Percentiles rank a stretch among this genome's conserved stretches.
Evolutionary conservation across 495 filamentous ascomycete genomes (phyloP).

Genomic region (Penicillium desertorum): DNA sequence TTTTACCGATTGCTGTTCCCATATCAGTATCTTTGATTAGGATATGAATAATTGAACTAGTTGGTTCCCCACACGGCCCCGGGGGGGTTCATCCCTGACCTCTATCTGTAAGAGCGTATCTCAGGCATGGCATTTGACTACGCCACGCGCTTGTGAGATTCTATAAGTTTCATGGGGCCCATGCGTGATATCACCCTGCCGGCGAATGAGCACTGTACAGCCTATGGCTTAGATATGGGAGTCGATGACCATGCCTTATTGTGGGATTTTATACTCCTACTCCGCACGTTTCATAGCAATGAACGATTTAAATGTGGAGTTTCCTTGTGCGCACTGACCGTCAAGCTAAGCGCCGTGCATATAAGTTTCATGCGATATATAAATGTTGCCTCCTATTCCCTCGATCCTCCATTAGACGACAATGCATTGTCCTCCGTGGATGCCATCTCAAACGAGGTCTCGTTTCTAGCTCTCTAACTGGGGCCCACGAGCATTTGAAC

Average conservation of each 20-base stretch:
- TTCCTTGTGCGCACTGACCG: not conserved
- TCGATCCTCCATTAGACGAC: not conserved
- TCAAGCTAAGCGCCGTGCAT: not conserved
- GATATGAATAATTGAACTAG: conserved; percentile 6
- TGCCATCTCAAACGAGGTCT: not conserved
- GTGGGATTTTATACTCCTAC: not conserved
- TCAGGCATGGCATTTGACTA: not conserved
- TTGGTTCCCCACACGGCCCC: not conserved
- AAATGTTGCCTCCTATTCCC: not conserved
- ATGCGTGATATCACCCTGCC: not conserved
- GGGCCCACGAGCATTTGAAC: too few species aligned
- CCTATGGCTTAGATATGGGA: not conserved
- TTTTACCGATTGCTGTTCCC: conserved; percentile 7
- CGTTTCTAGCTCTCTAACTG: not conserved
- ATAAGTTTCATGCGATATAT: not conserved
- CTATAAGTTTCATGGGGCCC: not conserved
- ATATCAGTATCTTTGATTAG: not conserved
- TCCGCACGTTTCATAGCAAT: not conserved
- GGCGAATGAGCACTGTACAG: not conserved
- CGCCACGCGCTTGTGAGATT: not conserved
- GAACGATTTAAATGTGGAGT: not conserved
- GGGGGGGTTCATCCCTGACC: not conserved
- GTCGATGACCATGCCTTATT: not conserved
- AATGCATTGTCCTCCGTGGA: not conserved
- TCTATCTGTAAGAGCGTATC: not conserved